Evolutionary conservation across 1,139 yeast species (phyloP).

Genomic region (Petasospora fabianii): DNA sequence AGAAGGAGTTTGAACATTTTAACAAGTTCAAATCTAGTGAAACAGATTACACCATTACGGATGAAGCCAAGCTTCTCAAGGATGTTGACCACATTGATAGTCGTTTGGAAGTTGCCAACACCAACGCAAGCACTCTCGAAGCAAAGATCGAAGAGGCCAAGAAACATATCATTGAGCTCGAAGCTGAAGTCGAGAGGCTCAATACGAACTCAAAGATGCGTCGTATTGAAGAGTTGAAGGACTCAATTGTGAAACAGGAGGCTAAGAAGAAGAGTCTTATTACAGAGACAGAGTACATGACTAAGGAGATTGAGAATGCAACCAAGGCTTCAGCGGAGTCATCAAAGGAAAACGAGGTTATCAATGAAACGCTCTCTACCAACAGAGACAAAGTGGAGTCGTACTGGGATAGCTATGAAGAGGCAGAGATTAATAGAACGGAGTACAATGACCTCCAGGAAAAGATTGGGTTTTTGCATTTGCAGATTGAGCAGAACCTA

Average conservation of each 20-base stretch:
- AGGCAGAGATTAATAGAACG: conserved; percentile 30
- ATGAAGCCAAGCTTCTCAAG: conserved; percentile 14
- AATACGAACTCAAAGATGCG: conserved; percentile 19
- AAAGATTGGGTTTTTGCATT: conserved; percentile 28
- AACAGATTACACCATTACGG: conserved; percentile 24
- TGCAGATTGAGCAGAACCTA: conserved; percentile 30
- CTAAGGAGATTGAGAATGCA: conserved; percentile 61
- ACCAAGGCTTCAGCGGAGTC: conserved; percentile 52
- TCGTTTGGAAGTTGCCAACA: conserved; percentile 21
- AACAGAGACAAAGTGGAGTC: conserved; percentile 31
- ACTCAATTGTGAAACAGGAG: conserved; percentile 36
- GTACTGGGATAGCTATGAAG: conserved; percentile 30
- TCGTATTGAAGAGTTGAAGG: conserved; percentile 28
- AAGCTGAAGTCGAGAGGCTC: conserved; percentile 35
- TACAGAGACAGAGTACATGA: conserved; percentile 64
- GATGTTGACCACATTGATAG: conserved; percentile 20
- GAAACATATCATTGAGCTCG: conserved; percentile 25
- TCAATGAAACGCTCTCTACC: conserved; percentile 18
- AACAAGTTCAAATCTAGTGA: conserved; percentile 21
- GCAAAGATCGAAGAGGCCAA: conserved; percentile 19
- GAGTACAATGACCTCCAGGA: conserved; percentile 28
- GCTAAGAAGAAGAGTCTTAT: conserved; percentile 36
- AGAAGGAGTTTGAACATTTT: conserved; percentile 30
- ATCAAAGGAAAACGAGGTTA: conserved; percentile 36
- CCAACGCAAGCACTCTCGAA: conserved; percentile 19